Conservation (phyloP, 2,329 filamentous ascomycete genomes). For the Cadophora sp. region DNA sequence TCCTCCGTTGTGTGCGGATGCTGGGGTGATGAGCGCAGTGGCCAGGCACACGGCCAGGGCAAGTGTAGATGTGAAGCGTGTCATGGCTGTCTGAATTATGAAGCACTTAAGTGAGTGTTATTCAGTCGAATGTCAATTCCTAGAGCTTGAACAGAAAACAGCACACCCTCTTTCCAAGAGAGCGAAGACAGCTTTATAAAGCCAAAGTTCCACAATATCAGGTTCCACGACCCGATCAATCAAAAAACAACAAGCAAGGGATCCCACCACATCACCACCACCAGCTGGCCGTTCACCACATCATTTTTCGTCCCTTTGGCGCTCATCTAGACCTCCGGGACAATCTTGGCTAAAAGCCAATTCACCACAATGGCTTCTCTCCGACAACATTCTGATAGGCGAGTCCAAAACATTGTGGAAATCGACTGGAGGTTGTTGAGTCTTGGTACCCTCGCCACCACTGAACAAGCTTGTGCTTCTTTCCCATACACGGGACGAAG, state of each 20-base stretch:
- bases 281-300: not conserved
- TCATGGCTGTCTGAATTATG: not conserved
- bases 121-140: not conserved
- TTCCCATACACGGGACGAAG: conserved; percentile 4
- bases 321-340: conserved; percentile 1
- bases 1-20: not conserved
- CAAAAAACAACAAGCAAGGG: not conserved
- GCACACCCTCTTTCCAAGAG: not conserved
- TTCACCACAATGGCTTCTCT: not conserved
- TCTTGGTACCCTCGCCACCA: not conserved
- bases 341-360: conserved; percentile 2
- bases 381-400: not conserved
- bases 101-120: not conserved
- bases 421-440: not conserved
- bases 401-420: not conserved
- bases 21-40: not conserved
- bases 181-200: not conserved
- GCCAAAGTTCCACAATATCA: not conserved
- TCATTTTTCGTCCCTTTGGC: not conserved
- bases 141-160: not conserved
- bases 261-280: too few relatives aligned
- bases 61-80: not conserved
- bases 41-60: not conserved
- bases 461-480: not conserved
- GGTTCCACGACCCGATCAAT: not conserved